Evolutionary conservation across 106 monocot genomes (phyloP), one percentile per base, ranked within the genome.

Genomic region (Triglochin maritima): DNA sequence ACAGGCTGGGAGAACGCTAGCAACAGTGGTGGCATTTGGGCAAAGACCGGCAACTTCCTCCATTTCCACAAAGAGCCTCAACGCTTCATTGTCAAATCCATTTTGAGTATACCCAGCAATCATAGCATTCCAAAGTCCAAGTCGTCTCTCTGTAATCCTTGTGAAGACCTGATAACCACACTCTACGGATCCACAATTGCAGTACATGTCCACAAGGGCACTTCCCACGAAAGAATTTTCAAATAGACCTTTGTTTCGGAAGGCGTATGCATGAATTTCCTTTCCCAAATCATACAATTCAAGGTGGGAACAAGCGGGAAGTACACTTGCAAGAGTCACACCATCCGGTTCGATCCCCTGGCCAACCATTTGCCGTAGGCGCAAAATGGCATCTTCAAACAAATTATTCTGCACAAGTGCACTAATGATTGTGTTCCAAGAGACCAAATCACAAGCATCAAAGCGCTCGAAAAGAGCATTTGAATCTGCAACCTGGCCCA

Each of bases 71-170:
- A 95, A 95, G 29, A 88, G 78, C 45, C 62, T 42, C 14, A 90
- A 13, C 3, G 95, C 87, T 17, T 88, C 90, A 14, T 81, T 71
- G 15, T 87, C 83, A 10, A 83, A 42, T 14, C 72, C 90, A 74
- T 83, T 83, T 48, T 87, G 85, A 3, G 76, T 72, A 65, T 84
- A 90, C 17, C 95, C 95, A 3, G 85, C 76, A 57, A 96, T 85
- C 90, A 96, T 88, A 16, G 95, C 95, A 70, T 96, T 96, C 90
- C 95, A 96, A 15, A 90, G 72, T 7, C 90, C 94, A 57, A 83
- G 80, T 52, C 83, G 81, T 4, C 57, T 58, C 14, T 77, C 79
- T 3, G 64, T 49, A 15, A 87, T 77, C 13, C 71, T 43, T 46
- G 74, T 79, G 46, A 95, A 95, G 42, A 90, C 87, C 15, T 57